Base-by-base conservation (phyloP, 83 land plant genomes). In the Larix sibirica region DNA sequence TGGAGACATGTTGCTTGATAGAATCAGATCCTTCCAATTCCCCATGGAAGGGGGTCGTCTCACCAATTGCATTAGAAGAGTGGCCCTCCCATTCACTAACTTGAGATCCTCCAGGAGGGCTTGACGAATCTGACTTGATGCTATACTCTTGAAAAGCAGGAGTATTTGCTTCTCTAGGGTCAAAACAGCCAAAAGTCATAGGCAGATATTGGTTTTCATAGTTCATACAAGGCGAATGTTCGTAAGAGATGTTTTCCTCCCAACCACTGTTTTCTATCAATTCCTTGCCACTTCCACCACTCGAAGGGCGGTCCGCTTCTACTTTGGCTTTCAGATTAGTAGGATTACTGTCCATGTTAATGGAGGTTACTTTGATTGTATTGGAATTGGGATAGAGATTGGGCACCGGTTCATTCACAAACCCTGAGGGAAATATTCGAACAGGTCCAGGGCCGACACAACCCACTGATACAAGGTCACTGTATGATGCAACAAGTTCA, bases 41-140 rank as follows among this genome's bases (percentile, higher is more conserved):
- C 54, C 54, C 54, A 47, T 47, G 10, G 10, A 28, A 33, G 17
- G 73, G 17, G 6, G 14, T 13, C 10, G 54, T 50, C 20, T 68
- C 42, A 3, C 42, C 17, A 33, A 68, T 6, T 4, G 18, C 36
- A 33, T 68, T 68, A 7, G 73, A 68, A 31, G 17, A 17, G 3
- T 33, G 71, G 42, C 31, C 71, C 14, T 68, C 71, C 71, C 71
- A 68, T 68, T 68, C 71, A 68, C 71, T 68, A 12, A 68, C 20
- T 18, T 68, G 71, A 4, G 71, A 68, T 28, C 71, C 71, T 68
- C 17, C 40, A 14, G 71, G 71, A 33, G 40, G 14, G 71, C 71
- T 68, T 4, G 42, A 68, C 16, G 71, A 68, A 68, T 68, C 71
- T 9, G 54, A 47, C 54, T 47, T 47, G 54, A 47, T 9, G 20